Evolutionary conservation across 2,329 filamentous ascomycete species (phyloP).

Genomic region (Penicillium brevicompactum): DNA sequence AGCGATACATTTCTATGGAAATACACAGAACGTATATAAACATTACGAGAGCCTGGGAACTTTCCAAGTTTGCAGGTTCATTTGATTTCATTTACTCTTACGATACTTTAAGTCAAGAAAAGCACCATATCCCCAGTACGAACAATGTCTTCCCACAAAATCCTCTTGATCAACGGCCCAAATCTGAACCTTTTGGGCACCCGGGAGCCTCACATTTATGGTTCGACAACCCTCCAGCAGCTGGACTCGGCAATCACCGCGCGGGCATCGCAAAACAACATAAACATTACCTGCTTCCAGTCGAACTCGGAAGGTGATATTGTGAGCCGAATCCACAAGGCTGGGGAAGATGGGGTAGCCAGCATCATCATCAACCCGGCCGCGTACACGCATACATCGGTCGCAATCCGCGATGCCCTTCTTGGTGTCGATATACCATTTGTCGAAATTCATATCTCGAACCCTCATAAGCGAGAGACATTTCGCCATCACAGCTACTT

Average conservation of each 20-base stretch:
- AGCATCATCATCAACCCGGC: slow-evolving; percentile 70
- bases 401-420: slow-evolving; percentile 70
- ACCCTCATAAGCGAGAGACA: slow-evolving; percentile 67
- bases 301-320: slow-evolving; percentile 76
- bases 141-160: not conserved
- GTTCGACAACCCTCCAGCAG: slow-evolving; percentile 65
- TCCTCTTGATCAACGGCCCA: slow-evolving; percentile 71
- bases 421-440: slow-evolving; percentile 69
- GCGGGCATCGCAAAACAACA: slow-evolving; percentile 51
- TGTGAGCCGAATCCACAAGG: slow-evolving; percentile 69
- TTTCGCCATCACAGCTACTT: slow-evolving; percentile 69
- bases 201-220: slow-evolving; percentile 71
- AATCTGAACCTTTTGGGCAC: slow-evolving; percentile 76
- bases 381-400: slow-evolving; percentile 71
- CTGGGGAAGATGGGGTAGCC: slow-evolving; percentile 54
- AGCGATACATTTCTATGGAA: too few species aligned
- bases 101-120: too few species aligned
- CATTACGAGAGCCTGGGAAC: too few species aligned
- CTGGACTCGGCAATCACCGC: slow-evolving; percentile 52
- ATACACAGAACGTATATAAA: too few species aligned
- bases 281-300: slow-evolving; percentile 62
- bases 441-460: slow-evolving; percentile 71
- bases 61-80: too few species aligned
- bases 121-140: too few species aligned
- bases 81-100: too few species aligned